Conservation (phyloP, 2,329 filamentous ascomycete species). For the Apiospora sp. region DNA sequence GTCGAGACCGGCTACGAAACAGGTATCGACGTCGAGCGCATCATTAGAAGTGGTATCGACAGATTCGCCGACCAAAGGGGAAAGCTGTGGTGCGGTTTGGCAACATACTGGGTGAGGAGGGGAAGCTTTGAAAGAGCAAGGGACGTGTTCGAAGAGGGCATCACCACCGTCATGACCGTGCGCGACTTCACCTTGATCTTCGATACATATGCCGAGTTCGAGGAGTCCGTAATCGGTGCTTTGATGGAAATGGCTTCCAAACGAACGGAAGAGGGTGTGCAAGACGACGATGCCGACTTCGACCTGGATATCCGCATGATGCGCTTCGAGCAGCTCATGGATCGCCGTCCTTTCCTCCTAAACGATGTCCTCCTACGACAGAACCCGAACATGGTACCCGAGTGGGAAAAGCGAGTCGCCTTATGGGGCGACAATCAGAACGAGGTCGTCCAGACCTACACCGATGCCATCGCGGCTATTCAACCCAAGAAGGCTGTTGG, state of each 20-base stretch:
- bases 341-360: constrained; percentile 90
- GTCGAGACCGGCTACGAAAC: constrained; percentile 82
- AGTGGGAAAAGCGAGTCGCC: constrained; percentile 97
- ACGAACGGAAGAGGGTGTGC: constrained; percentile 78
- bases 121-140: constrained; percentile 92
- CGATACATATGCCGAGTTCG: constrained; percentile 95
- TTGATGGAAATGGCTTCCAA: constrained; percentile 87
- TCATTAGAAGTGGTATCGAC: constrained; percentile 89
- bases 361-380: constrained; percentile 96
- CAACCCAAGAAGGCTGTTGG: constrained; percentile 94
- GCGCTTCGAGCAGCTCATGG: constrained; percentile 98
- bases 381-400: constrained; percentile 93
- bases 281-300: constrained; percentile 87
- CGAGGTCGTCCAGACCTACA: constrained; percentile 94
- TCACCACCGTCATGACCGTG: constrained; percentile 98
- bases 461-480: constrained; percentile 90
- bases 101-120: constrained; percentile 94
- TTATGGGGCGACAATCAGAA: constrained; percentile 93
- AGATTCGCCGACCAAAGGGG: constrained; percentile 93
- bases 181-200: constrained; percentile 97
- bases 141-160: constrained; percentile 94
- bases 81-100: constrained; percentile 92
- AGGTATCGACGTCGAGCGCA: constrained; percentile 89
- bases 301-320: constrained; percentile 97
- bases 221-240: constrained; percentile 91